Base-by-base conservation (phyloP, 2,329 filamentous ascomycete genomes). In the Colletotrichum ledebouriae region DNA sequence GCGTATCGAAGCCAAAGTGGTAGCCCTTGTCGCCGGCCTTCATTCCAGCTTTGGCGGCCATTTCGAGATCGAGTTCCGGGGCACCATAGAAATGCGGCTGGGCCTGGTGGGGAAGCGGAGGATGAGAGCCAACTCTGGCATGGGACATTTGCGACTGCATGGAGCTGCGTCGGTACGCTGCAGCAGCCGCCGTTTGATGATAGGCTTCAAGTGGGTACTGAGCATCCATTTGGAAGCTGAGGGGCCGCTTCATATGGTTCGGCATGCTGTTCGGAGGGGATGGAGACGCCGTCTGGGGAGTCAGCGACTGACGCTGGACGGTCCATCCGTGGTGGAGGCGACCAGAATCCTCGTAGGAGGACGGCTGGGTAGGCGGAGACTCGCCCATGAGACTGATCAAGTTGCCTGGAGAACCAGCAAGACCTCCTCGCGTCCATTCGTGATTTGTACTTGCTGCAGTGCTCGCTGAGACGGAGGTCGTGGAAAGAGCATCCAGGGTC, bases 1-100 rank as follows among this genome's bases (percentile, higher is more conserved):
- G 83, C 2, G 85, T 89, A 76, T 97, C 94, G 73, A 97, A 94
- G 6, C 91, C 90, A 76, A 93, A 96, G 76, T 91, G 93, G 72
- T 92, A 94, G 7, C 92, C 93, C 50, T 86, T 87, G 42, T 90
- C 88, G 3, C 90, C 90, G 2, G 90, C 86, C 71, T 86, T 86
- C 74, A 90, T 82, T 10, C 86, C 87, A 17, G 85, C 80, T 49
- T 82, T 83, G 15, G 82, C 79, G 61, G 85, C 81, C 55, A 90
- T 82, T 71, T 94, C 90, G 33, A 94, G 83, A 72, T 95, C 91
- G 37, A 94, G 84, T 71, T 94, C 91, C 1, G 92, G 91, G 0
- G 89, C 85, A 50, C 90, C 87, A 76, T 94, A 94, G 77, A 92
- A 95, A 79, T 94, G 92, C 17, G 92, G 80, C 77, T 94, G 92